Evolutionary conservation across 768 basidiomycete genomes (phyloP).

Genomic region (Lentinula guzmanii): DNA sequence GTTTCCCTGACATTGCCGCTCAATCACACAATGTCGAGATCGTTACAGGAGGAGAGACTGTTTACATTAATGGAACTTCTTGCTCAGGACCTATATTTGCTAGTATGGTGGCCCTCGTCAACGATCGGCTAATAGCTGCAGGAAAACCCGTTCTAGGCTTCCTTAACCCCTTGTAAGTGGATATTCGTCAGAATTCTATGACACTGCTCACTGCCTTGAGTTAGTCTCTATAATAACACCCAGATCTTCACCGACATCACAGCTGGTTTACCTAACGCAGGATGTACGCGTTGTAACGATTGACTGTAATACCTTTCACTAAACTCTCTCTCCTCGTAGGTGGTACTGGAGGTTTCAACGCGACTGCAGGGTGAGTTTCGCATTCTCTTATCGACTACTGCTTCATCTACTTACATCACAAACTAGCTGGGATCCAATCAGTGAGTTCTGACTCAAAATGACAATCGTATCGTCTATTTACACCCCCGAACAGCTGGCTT

Average conservation of each 20-base stretch:
- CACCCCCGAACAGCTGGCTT: neutral
- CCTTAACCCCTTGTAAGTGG: constrained; percentile 31
- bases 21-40: constrained; percentile 9
- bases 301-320: neutral
- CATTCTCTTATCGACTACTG: neutral
- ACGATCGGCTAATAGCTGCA: constrained; percentile 30
- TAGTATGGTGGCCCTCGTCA: constrained; percentile 36
- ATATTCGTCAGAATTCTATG: neutral
- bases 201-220: neutral
- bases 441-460: neutral
- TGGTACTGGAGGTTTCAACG: constrained; percentile 1
- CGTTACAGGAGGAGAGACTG: neutral
- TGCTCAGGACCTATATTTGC: constrained; percentile 39
- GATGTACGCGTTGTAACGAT: neutral
- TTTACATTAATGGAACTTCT: constrained; percentile 33
- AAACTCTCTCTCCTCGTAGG: neutral
- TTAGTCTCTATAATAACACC: constrained; percentile 6
- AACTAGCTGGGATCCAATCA: neutral
- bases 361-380: neutral
- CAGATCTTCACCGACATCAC: constrained; percentile 8
- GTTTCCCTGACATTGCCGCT: constrained; percentile 10
- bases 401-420: neutral
- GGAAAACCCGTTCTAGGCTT: constrained; percentile 33
- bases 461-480: neutral
- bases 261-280: constrained; percentile 3